A percentile compares a stretch with the other conserved stretches of the same genome.
phyloP scores from a whole-genome alignment of 2,329 filamentous ascomycete genomes.

The Paracorniculantispora psalliotae region DNA sequence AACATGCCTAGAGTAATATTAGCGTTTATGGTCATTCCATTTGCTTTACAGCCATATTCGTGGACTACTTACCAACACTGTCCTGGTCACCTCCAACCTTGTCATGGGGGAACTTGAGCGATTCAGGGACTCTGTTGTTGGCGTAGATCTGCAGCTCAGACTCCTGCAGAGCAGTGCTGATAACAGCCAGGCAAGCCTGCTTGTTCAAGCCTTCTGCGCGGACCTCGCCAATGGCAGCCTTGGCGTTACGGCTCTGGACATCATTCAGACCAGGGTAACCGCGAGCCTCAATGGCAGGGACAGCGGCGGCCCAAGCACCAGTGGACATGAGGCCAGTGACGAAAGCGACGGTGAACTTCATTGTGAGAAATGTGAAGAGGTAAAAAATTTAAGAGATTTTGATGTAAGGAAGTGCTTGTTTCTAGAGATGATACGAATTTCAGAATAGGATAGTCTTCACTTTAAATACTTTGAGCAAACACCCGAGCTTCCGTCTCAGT shows the following conservation, averaged over 20 bases:
- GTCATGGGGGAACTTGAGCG: constrained; percentile 9
- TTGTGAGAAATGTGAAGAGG: background rate
- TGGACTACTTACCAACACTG: constrained; percentile 1
- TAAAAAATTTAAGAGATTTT: background rate
- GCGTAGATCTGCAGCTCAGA: constrained; percentile 8
- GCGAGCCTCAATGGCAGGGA: background rate
- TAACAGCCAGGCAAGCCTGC: constrained; percentile 8
- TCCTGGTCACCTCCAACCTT: constrained; percentile 9
- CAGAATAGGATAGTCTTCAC: background rate
- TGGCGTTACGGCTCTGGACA: constrained; percentile 7
- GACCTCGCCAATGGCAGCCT: constrained; percentile 2
- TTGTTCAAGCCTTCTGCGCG: background rate
- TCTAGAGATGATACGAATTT: too few species aligned
- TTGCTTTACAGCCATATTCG: rapidly evolving
- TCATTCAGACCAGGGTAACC: background rate
- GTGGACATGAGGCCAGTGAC: constrained; percentile 7
- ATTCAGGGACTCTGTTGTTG: constrained; percentile 3
- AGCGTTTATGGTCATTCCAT: background rate
- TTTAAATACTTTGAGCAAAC: background rate
- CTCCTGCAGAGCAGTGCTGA: constrained; percentile 8
- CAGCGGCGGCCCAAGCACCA: background rate
- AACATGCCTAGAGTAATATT: constrained; percentile 1
- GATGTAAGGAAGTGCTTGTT: background rate
- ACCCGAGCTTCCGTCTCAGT: background rate
- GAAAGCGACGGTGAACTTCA: constrained; percentile 5